A percentile compares a stretch with the other conserved stretches of the same genome.
Evolutionary conservation across 2,329 filamentous ascomycete species (phyloP).

Genomic region (Venturia carpophila): DNA sequence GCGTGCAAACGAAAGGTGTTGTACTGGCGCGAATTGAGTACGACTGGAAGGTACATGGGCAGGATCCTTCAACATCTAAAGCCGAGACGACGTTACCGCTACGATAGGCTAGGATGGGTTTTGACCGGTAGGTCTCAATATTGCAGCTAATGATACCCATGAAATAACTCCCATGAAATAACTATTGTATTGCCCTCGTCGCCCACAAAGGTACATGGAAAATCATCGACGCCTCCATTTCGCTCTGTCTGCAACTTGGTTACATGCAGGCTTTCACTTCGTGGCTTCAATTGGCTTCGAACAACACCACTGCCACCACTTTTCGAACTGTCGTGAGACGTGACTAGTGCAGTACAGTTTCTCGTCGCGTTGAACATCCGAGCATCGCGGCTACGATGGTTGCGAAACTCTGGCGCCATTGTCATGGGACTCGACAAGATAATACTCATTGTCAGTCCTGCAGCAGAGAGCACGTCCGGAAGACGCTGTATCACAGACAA

Average conservation of each 20-base stretch:
- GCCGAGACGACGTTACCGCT: conserved; percentile 4
- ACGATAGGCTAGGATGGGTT: background rate
- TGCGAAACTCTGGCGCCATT: background rate
- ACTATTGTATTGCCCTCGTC: background rate
- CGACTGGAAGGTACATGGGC: conserved; percentile 13
- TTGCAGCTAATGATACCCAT: conserved; percentile 9
- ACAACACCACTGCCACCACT: background rate
- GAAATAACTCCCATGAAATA: conserved; percentile 8
- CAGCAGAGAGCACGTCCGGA: background rate
- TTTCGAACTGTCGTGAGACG: conserved; percentile 7
- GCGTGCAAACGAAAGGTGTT: conserved; percentile 56
- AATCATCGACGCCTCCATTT: background rate
- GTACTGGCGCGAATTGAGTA: conserved; percentile 64
- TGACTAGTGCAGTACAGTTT: background rate
- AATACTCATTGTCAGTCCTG: background rate
- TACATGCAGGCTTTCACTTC: background rate
- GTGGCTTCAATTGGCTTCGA: background rate
- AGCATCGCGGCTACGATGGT: background rate
- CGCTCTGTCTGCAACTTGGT: background rate
- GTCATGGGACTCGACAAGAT: background rate
- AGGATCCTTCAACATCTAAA: background rate
- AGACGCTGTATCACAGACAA: background rate
- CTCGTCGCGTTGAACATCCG: background rate
- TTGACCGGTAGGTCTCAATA: background rate
- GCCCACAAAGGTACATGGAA: background rate